These are phyloP conservation scores for Primulina tabacum DNA, from an alignment of 257 asterid species.

Conservation along the genomic window DNA sequence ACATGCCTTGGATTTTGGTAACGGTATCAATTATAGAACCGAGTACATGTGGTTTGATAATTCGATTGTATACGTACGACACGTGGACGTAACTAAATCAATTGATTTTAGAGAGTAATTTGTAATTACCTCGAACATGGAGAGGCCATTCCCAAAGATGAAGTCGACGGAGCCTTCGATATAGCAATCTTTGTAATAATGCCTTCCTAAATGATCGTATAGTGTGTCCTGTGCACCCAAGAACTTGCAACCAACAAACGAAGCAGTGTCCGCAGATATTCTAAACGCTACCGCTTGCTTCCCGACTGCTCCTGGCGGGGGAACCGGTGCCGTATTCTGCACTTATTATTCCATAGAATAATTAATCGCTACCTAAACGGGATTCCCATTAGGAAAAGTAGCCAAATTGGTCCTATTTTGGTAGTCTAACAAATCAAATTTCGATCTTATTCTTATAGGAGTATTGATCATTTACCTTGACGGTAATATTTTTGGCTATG, in stretches of 20 bases:
- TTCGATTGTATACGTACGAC: background rate
- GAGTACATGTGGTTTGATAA: too few relatives aligned
- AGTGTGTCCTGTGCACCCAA: constrained; percentile 93
- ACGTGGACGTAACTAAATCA: background rate
- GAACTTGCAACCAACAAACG: constrained; percentile 70
- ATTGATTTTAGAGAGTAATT: background rate
- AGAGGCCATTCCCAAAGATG: constrained; percentile 84
- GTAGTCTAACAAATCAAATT: too few relatives aligned
- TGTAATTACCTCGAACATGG: constrained; percentile 66
- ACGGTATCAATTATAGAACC: too few relatives aligned
- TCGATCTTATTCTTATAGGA: too few relatives aligned
- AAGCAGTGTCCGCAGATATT: constrained; percentile 86
- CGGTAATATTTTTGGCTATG: constrained; percentile 76
- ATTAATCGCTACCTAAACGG: background rate
- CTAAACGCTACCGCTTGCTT: constrained; percentile 91
- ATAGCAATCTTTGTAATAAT: constrained; percentile 85
- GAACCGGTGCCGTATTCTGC: constrained; percentile 86
- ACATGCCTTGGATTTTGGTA: too few relatives aligned
- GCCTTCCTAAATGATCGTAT: constrained; percentile 81
- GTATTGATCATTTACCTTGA: constrained; percentile 43
- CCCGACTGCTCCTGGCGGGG: constrained; percentile 76
- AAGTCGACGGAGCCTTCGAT: constrained; percentile 94
- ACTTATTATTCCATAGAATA: background rate
- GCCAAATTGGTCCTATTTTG: too few relatives aligned
- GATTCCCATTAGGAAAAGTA: too few relatives aligned